These are phyloP conservation scores for Spathaspora boniae DNA, from an alignment of 805 yeast genomes.

Conservation along the genomic window DNA sequence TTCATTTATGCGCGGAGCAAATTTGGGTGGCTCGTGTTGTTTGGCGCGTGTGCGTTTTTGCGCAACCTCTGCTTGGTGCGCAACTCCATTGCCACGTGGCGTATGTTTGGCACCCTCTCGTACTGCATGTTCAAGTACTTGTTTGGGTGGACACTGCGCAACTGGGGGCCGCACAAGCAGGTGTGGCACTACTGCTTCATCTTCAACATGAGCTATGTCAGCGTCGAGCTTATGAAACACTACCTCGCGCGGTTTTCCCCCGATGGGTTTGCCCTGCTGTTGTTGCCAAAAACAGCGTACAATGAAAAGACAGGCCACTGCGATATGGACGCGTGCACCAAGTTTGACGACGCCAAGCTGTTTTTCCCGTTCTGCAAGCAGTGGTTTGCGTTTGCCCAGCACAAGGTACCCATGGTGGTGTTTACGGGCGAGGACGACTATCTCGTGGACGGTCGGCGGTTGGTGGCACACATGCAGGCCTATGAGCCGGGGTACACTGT, in stretches of 20 bases:
- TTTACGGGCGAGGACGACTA: conserved; percentile 72
- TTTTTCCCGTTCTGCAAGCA: conserved; percentile 49
- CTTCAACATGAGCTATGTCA: conserved; percentile 81
- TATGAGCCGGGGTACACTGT: conserved; percentile 48
- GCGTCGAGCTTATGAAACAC: conserved; percentile 85
- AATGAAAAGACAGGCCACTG: conserved; percentile 19
- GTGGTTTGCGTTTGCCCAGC: conserved; percentile 47
- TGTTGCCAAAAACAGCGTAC: conserved; percentile 31
- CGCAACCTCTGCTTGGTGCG: conserved; percentile 69
- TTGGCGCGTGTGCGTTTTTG: conserved; percentile 77
- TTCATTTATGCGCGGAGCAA: conserved; percentile 56
- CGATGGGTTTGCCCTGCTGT: conserved; percentile 38
- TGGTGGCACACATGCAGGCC: conserved; percentile 59
- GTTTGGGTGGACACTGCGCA: conserved; percentile 79
- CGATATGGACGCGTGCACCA: conserved; percentile 20
- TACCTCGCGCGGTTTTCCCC: conserved; percentile 57
- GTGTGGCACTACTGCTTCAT: conserved; percentile 73
- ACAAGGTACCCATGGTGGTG: conserved; percentile 54
- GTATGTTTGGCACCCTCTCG: conserved; percentile 57
- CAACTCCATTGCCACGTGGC: conserved; percentile 31
- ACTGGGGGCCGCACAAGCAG: conserved; percentile 61
- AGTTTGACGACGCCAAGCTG: conserved; percentile 32
- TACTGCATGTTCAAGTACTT: conserved; percentile 83
- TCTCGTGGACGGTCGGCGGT: conserved; percentile 70
- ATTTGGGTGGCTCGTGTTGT: conserved; percentile 44